A percentile compares a stretch with the other conserved stretches of the same genome.
phyloP scores from a whole-genome alignment of 345 rosid species.

The Lenwebbia sp. region DNA sequence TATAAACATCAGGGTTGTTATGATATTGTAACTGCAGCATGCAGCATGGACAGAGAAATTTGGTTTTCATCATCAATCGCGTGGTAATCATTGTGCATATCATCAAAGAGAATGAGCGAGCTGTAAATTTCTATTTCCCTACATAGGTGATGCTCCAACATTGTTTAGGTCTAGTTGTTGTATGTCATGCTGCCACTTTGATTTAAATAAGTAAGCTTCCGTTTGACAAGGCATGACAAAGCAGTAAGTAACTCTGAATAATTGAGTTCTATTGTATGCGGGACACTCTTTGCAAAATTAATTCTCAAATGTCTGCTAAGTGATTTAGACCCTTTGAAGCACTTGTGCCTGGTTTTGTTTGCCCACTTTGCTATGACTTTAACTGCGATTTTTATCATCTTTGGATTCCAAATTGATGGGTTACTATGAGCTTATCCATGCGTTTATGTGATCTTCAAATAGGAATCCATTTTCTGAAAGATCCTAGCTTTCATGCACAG shows the following conservation, averaged over 20 bases:
- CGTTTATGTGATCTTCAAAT: no score
- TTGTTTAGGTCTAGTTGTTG: background rate
- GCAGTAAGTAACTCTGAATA: background rate
- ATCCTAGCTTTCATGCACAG: background rate
- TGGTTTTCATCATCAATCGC: background rate
- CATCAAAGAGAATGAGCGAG: background rate
- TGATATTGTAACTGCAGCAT: background rate
- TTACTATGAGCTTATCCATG: background rate
- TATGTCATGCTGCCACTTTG: background rate
- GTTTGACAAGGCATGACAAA: background rate
- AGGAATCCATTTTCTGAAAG: no score
- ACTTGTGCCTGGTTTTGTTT: background rate
- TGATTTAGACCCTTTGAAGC: background rate
- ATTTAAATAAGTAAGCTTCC: background rate
- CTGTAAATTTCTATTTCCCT: background rate
- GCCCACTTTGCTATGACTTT: background rate
- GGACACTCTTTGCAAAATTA: background rate
- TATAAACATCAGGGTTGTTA: background rate
- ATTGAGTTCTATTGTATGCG: background rate
- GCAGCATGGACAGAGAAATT: background rate
- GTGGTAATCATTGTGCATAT: background rate
- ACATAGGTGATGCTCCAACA: background rate
- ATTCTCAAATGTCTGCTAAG: background rate
- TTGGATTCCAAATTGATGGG: background rate
- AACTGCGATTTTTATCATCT: background rate